Base-by-base conservation (phyloP, 2,329 filamentous ascomycete genomes). In the Talaromyces piceae region DNA sequence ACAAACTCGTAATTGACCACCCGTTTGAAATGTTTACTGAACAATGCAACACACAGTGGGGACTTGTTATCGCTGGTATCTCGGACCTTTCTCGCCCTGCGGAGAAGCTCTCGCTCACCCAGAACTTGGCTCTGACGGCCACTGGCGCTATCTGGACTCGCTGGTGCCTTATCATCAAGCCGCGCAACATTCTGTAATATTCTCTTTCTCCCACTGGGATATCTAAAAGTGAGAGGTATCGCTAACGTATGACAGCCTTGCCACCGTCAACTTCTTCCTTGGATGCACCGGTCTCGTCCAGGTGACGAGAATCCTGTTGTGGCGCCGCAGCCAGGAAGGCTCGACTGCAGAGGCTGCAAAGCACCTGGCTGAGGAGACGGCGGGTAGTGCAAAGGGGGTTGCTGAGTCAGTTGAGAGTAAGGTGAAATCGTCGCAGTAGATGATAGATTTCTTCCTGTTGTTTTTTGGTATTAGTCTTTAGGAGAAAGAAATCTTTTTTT, bases 221-320 rank as follows among this genome's bases (percentile, higher is more conserved):
- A 3, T 7, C 20, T 39, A n/a, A 2, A 11, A 6, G 22, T 7
- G 20, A n/a, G 2, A 13, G n/a, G 45, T 47, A 47, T n/a, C 37
- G 9, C 20, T 45, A 30, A 31, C 8, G 12, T n/a, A 11, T 3
- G n/a, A 43, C 16, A 90, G 86, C 55, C 84, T 98, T 54, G 93
- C 93, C 55, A 84, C 90, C 50, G 93, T 97, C 68, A 98, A 98
- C 82, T 96, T 96, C 81, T 94, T 96, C 80, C 86, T 98, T 62
- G 91, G 87, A 63, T 75, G 86, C 59, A 91, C 96, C 57, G 93
- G 93, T 62, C 75, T 88, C 53, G 79, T 88, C 58, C 93, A 98
- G 77, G 78, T 88, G 58, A 75, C 75, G 59, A 85, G 93, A 63
- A 96, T 97, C 65, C 70, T 82, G 60, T 51, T 81, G 63, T 86